phyloP scores from a whole-genome alignment of 2,329 filamentous ascomycete genomes.

The Nigrograna mackinnonii region DNA sequence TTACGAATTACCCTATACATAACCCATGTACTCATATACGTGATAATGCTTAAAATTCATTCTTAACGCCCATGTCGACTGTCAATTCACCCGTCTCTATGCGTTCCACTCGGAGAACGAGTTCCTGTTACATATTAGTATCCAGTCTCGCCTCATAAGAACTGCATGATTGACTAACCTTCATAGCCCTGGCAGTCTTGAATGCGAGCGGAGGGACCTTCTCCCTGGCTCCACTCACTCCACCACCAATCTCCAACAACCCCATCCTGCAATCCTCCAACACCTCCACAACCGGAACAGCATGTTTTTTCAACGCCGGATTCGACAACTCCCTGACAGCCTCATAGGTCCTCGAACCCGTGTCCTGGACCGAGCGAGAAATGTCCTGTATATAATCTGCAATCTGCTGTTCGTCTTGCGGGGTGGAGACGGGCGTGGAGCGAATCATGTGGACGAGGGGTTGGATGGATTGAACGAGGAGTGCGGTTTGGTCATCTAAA shows the following conservation, averaged over 20 bases:
- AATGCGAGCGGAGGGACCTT: slow-evolving; percentile 83
- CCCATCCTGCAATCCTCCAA: slow-evolving; percentile 67
- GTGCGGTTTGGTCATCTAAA: slow-evolving; percentile 80
- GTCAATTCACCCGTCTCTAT: slow-evolving; percentile 44
- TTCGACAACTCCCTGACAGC: slow-evolving; percentile 53
- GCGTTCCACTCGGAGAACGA: slow-evolving; percentile 45
- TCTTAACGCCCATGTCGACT: slow-evolving; percentile 34
- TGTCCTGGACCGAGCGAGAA: slow-evolving; percentile 69
- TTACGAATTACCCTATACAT: too few species aligned
- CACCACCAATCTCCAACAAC: slow-evolving; percentile 65
- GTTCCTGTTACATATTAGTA: slow-evolving; percentile 37
- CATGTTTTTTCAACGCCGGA: slow-evolving; percentile 55
- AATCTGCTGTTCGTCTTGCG: slow-evolving; percentile 53
- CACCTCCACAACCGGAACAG: slow-evolving; percentile 56
- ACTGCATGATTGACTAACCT: slow-evolving; percentile 49
- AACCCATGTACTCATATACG: too few species aligned
- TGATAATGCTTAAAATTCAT: slow-evolving; percentile 29
- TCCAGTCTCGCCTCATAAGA: neutral
- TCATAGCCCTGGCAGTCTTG: slow-evolving; percentile 80
- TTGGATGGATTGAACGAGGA: slow-evolving; percentile 79
- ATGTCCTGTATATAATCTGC: slow-evolving; percentile 72
- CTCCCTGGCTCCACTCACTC: slow-evolving; percentile 60
- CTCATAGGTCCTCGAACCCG: slow-evolving; percentile 66
- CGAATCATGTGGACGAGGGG: slow-evolving; percentile 74
- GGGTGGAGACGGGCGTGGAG: slow-evolving; percentile 33